Evolutionary conservation across 371 early-diverging fungal species (phyloP), one percentile per base, ranked within the genome.

Genomic region (Mortierella sp.): DNA sequence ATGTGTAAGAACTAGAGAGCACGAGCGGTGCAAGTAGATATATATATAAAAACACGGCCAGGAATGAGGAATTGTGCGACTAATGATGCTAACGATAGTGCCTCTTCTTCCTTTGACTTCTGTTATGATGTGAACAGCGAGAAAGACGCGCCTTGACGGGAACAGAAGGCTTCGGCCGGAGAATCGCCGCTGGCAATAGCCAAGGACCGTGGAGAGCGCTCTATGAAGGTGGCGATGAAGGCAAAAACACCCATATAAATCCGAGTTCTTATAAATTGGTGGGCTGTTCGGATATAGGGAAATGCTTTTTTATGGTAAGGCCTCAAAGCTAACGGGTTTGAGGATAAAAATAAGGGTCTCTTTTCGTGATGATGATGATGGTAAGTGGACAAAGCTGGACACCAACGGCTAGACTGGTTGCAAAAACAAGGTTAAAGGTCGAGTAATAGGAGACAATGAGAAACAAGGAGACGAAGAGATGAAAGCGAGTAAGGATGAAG

Each of bases 241-340:
- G 34, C 44, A 41, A 54, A 48, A 63, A 55, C 49, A 63, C 63
- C 63, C 63, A 63, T 63, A 63, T 63, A 63, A 54, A 54, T 15
- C 23, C 48, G 31, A 49, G 31, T 3, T 32, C 14, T 24, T 46
- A 27, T 27, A 41, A 46, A 24, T 28, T 44, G 28, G 6, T 17
- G 19, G 23, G 7, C 23, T 15, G 48, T 17, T n/a, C 3, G 21
- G 26, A 34, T 1, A 34, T 1, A 34, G 37, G 37, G 11, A 7
- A 11, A 14, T 7, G 7, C 37, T 34, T 34, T 34, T 5, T 14
- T 34, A 34, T 34, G 7, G 37, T 14, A 14, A 34, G 7, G 14
- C 1, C 11, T 14, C 14, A 34, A 34, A 7, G 14, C 37, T 11
- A 14, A 14, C 11, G 11, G 37, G 50, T 6, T 8, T 31, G 26